Evolutionary conservation across 179 eudicot genomes (phyloP), one percentile per base, ranked within the genome.

Genomic region (Beta lomatogona): DNA sequence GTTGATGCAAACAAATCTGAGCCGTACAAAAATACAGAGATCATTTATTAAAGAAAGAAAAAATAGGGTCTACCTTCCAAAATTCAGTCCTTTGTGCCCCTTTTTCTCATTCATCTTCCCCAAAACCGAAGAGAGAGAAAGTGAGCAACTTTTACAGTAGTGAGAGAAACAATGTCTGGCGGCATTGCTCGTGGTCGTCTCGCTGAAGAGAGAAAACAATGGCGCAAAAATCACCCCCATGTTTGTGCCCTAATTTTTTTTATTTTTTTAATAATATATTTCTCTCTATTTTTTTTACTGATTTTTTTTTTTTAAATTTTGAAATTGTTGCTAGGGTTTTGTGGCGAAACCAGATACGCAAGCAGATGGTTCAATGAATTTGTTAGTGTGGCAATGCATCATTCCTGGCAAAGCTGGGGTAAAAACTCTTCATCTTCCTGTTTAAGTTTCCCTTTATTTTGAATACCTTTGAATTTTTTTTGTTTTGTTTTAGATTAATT

Each of bases 141-240:
- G 28, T 4, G 7, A 31, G 25, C 41, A 36, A 15, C 4, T 8
- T 16, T 9, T 2, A 45, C 58, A 46, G 44, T 45, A 78, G 81
- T 73, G 83, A 84, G 63, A 80, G 71, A 76, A 53, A 71, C 19
- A 82, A 25, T 85, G 87, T 85, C 87, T 0, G 87, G 85, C n/a
- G 87, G 87, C 22, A 85, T 85, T 69, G 87, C 87, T 46, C 85
- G 87, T 45, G 87, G 87, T 59, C 87, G 87, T 82, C 85, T 85
- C 2, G 82, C 87, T 13, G 87, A 85, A 77, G 87, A 85, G 75
- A 64, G 87, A 16, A 85, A 82, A 67, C 76, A 80, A 69, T 85
- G 87, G 87, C 87, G 87, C 16, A 85, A 85, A 77, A 85, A 85
- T 76, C 87, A 85, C 8, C 87, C 87, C 19, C 87, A 85, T 75